Base-by-base conservation (phyloP, 805 yeast genomes). In the Saccharomycopsis sp. region DNA sequence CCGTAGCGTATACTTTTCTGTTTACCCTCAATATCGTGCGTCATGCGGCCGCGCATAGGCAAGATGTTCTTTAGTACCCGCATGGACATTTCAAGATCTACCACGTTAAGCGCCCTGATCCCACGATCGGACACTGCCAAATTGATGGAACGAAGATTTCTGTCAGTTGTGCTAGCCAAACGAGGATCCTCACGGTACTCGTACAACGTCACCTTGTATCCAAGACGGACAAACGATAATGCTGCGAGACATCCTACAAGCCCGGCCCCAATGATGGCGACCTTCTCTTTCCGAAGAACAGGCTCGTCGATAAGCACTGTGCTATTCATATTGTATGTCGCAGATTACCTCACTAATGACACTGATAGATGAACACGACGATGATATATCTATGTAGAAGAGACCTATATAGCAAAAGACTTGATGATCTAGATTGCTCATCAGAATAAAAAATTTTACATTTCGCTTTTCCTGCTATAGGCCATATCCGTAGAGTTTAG, bases 31-130 rank as follows among this genome's bases (percentile, higher is more conserved):
- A 72, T 54, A 62, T 85, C 86, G 70, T 92, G 97, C 59, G 92
- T 84, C 97, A 91, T 90, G 50, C 97, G 76, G 1, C 96, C 97
- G 49, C 80, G 73, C 93, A 92, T 88, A 1, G 97, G 97, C 24
- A 89, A 86, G 23, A 88, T 80, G 49, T 81, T 80, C 35, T 75
- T 71, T 61, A 87, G 66, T 1, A 90, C 77, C 24, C 83, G 67
- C 0, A 73, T 70, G 12, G 86, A 82, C 75, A 90, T 75, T 14
- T 73, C 77, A 0, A 72, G 68, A 67, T 87, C 91, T 12, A 91
- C 84, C 54, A 75, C 78, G 58, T 76, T 72, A 67, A 92, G 71
- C 0, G 97, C 87, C 25, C 78, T 72, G 57, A 90, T 84, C 0
- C 97, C 97, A 55, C 97, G 78, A 56, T 83, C 85, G 53, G 93